Evolutionary conservation across 2,329 filamentous ascomycete species (phyloP).

Genomic region (Claviceps fusiformis): DNA sequence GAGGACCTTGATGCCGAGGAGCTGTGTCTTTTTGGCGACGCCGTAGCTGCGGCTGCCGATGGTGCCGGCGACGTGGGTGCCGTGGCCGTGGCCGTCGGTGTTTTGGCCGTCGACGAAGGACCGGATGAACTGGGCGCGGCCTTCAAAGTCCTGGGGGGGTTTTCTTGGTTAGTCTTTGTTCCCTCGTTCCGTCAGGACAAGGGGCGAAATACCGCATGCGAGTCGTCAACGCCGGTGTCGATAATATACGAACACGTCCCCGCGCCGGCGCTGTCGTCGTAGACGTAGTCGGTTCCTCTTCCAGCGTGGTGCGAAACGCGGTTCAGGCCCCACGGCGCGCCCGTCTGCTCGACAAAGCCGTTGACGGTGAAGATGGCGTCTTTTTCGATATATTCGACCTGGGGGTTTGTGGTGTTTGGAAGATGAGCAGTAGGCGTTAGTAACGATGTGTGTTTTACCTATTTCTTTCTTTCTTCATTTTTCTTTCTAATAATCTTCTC

Average conservation of each 20-base stretch:
- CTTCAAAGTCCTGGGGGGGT: conserved; percentile 21
- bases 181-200: background rate
- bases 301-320: conserved; percentile 18
- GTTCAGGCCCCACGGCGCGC: conserved; percentile 23
- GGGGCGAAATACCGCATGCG: conserved; percentile 18
- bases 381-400: conserved; percentile 24
- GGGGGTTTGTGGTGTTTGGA: background rate
- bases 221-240: conserved; percentile 24
- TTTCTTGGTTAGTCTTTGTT: background rate
- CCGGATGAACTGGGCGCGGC: conserved; percentile 22
- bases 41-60: conserved; percentile 22
- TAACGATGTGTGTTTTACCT: background rate
- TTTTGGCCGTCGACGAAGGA: conserved; percentile 20
- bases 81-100: conserved; percentile 14
- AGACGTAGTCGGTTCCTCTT: conserved; percentile 16
- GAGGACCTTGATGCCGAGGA: conserved; percentile 28
- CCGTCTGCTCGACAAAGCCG: conserved; percentile 15
- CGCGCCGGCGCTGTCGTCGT: conserved; percentile 23
- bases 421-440: background rate
- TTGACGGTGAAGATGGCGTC: background rate
- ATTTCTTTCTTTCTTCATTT: background rate
- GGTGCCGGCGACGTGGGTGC: conserved; percentile 23
- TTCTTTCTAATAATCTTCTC: background rate
- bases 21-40: conserved; percentile 23
- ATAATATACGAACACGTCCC: conserved; percentile 30